These are phyloP conservation scores for Tetraselmis striata DNA, from an alignment of 139 green algal species.

Conservation along the genomic window DNA sequence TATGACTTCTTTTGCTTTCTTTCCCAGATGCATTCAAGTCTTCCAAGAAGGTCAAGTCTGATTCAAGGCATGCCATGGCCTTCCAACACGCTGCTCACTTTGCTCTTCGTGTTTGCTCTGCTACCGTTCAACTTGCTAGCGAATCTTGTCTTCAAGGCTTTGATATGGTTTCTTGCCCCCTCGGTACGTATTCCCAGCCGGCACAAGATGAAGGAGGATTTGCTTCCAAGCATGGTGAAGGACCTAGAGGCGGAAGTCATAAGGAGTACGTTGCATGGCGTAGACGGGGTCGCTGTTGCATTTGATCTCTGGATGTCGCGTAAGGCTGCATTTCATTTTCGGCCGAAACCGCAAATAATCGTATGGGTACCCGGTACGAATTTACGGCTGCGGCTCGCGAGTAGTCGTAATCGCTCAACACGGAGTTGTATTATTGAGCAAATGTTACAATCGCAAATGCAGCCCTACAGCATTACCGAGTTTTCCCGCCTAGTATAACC, in stretches of 20 bases:
- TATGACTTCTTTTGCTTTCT: too few species aligned
- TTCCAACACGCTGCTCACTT: neutral
- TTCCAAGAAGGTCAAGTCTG: neutral
- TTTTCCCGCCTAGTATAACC: too few species aligned
- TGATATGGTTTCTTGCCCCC: neutral
- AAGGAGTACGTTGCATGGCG: neutral
- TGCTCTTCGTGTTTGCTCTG: neutral
- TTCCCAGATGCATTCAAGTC: too few species aligned
- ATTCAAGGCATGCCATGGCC: neutral
- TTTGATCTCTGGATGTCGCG: neutral
- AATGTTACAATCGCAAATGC: too few species aligned
- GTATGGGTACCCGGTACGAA: too few species aligned
- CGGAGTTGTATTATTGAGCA: too few species aligned
- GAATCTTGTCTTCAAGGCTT: neutral
- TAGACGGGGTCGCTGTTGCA: neutral
- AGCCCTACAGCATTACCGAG: too few species aligned
- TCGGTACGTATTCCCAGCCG: neutral
- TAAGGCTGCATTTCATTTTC: neutral
- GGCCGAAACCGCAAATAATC: too few species aligned
- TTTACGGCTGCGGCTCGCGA: too few species aligned
- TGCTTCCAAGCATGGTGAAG: neutral
- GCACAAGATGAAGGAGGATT: neutral
- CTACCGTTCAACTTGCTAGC: neutral
- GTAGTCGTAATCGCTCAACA: too few species aligned
- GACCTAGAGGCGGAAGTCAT: neutral